Base-by-base conservation (phyloP, 352 stramenopile genomes). In the Phytophthora cajani region DNA sequence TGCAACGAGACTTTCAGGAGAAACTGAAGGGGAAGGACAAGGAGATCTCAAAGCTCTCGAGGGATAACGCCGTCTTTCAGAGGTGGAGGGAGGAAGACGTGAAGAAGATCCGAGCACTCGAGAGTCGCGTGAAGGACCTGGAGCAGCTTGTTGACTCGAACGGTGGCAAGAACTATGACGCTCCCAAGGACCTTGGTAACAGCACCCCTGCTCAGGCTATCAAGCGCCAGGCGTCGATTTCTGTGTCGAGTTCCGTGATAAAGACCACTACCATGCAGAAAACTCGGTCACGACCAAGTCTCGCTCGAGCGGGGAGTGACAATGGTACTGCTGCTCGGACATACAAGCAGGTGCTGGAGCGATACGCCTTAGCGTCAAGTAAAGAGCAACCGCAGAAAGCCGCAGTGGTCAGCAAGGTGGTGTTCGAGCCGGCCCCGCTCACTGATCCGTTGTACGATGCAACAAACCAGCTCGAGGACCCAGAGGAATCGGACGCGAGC, bases 21-120 rank as follows among this genome's bases (percentile, higher is more conserved):
- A 85, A 77, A 55, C 71, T 95, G 0, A 74, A 88, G 42, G 70
- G 56, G 1, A 92, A 93, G 72, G 85, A 95, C 10, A 81, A 86
- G 19, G 82, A 89, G 42, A 82, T 92, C 33, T 65, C 71, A 5
- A 82, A 85, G 25, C 61, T 89, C 4, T 23, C 67, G n/a, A 76
- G 75, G 5, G 85, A 93, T 58, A 92, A 91, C 32, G 70, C 81
- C 19, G 81, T 84, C 0, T 92, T 88, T 44, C 72, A 81, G 25
- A 87, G 74, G 47, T 92, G 76, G 79, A 75, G 79, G 75, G 75
- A 89, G 1, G 83, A 93, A 47, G 83, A 93, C 7, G 40, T 75
- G 12, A 79, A 80, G 46, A 79, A 78, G 40, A 92, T 92, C 30
- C 78, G 80, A 30, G 57, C 65, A 36, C 64, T 92, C 1, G 81